Evolutionary conservation across 1,284 basidiomycete genomes (phyloP), one percentile per base, ranked within the genome.

Genomic region (Ustilago trichophora): DNA sequence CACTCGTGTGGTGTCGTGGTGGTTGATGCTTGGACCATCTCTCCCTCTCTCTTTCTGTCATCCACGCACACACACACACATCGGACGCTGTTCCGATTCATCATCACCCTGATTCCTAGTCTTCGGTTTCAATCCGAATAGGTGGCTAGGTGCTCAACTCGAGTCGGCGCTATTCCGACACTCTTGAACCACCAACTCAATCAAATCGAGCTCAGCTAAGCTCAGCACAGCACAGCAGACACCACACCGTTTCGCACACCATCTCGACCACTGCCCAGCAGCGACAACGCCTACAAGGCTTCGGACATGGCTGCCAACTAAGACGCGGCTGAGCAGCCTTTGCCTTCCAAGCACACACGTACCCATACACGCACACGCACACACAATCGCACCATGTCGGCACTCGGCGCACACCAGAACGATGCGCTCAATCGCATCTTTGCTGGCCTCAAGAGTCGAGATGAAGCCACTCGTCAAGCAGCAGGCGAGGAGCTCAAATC

Each of bases 381-480:
- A n/a, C n/a, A n/a, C n/a, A n/a, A n/a, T n/a, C n/a, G n/a, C 27
- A 43, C 25, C 45, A 70, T 70, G 67, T 70, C 67, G 16, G 45
- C 48, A 26, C 50, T 70, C 25, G 55, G 48, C 18, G 48, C 22
- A 4, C 73, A 72, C 36, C 74, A 74, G 68, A 69, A 47, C 43
- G 74, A 76, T 53, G 72, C 69, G 48, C 70, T 78, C 46, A 66
- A 66, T 35, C 73, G 76, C 47, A 76, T 78, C 51, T 78, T 78
- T 38, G 48, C 58, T 10, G 65, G 64, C 15, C 75, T 78, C 35
- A 78, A 73, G 51, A 78, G 72, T 59, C 62, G 72, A 57, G 74
- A 66, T 34, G 75, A 77, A 19, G 41, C 35, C 1, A 38, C 56
- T 11, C 67, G 77, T 7, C 63, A 59, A 31, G 56, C 65, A 22